Conservation (phyloP, 2,329 filamentous ascomycete genomes). For the Alternaria ventricosa region DNA sequence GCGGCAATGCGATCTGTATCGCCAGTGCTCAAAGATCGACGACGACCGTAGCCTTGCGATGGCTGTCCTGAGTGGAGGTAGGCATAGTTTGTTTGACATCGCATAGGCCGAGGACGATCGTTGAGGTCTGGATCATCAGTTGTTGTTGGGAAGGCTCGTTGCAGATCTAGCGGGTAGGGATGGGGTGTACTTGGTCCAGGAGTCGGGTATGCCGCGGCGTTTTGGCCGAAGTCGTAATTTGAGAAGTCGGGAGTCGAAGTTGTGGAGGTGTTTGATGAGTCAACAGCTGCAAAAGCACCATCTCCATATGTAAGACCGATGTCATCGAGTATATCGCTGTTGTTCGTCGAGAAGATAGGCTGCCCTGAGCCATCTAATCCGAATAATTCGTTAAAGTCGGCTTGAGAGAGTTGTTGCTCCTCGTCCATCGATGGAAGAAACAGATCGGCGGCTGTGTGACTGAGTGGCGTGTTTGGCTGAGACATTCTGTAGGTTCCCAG, state of each 20-base stretch:
- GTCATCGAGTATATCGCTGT: conserved; percentile 14
- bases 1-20: conserved; percentile 22
- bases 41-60: conserved; percentile 22
- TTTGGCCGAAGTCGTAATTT: conserved; percentile 16
- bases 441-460: not conserved
- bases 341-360: conserved; percentile 7
- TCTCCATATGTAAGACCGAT: conserved; percentile 7
- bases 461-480: conserved; percentile 21
- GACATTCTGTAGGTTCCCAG: conserved; percentile 21
- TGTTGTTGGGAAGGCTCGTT: conserved; percentile 11
- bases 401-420: conserved; percentile 13
- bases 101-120: conserved; percentile 8
- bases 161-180: conserved; percentile 23
- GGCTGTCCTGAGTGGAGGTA: conserved; percentile 4
- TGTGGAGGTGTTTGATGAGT: conserved; percentile 9
- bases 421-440: conserved; percentile 6
- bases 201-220: conserved; percentile 12
- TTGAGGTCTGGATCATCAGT: not conserved
- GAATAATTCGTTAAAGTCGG: conserved; percentile 20
- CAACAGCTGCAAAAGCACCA: not conserved
- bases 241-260: conserved; percentile 20
- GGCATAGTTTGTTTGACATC: conserved; percentile 10
- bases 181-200: conserved; percentile 20
- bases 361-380: not conserved
- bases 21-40: conserved; percentile 39